Conservation (phyloP, 202 grass and related monocot species). For the Carex arenaria region DNA sequence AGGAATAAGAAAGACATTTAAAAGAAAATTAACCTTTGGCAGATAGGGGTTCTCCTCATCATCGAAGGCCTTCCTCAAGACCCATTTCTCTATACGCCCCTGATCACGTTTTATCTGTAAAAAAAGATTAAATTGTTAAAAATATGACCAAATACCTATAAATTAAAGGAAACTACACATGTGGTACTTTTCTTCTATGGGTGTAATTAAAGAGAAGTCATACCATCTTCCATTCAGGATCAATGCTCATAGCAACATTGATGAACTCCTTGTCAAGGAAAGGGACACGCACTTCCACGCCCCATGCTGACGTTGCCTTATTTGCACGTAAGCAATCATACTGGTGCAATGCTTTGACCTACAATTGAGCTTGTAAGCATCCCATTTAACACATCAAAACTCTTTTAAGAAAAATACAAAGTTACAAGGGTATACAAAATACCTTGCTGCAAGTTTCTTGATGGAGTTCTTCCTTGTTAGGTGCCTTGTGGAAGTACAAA, state of each 20-base stretch:
- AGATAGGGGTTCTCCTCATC: constrained; percentile 86
- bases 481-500: constrained; percentile 97
- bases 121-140: not conserved
- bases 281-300: constrained; percentile 88
- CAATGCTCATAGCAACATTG: constrained; percentile 80
- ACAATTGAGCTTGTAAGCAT: not conserved
- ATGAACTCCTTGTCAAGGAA: constrained; percentile 98
- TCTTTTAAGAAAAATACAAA: not conserved
- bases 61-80: constrained; percentile 87
- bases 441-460: constrained; percentile 90
- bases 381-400: not conserved
- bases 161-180: not conserved
- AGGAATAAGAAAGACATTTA: not conserved
- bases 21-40: constrained; percentile 41
- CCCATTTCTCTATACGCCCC: constrained; percentile 93
- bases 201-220: not conserved
- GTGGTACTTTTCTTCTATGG: not conserved
- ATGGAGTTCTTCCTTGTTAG: constrained; percentile 96
- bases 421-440: not conserved
- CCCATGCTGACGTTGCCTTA: constrained; percentile 92
- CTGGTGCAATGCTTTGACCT: constrained; percentile 85
- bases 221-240: constrained; percentile 96
- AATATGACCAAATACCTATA: not conserved
- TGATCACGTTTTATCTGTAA: constrained; percentile 58
- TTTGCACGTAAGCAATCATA: constrained; percentile 93